A percentile compares a stretch with the other conserved stretches of the same genome.
phyloP scores from a whole-genome alignment of 2,329 filamentous ascomycete genomes.

The Beauveria varroae region DNA sequence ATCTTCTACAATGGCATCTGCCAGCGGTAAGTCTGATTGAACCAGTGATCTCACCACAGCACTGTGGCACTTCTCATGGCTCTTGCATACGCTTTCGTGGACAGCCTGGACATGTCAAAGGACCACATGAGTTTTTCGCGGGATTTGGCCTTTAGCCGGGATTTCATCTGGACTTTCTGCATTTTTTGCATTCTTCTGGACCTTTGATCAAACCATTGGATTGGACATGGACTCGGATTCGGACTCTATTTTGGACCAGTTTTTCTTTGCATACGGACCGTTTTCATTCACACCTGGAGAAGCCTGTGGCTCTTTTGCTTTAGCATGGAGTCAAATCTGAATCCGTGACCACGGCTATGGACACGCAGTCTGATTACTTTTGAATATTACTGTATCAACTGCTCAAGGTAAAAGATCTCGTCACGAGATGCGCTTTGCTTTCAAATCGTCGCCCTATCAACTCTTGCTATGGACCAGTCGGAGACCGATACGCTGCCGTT shows the following conservation, averaged over 20 bases:
- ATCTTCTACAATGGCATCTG: conserved; percentile 16
- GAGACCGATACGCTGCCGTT: neutral
- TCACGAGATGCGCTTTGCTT: neutral
- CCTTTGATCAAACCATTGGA: neutral
- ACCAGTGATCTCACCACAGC: neutral
- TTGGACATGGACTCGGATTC: conserved; percentile 3
- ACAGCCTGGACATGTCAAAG: neutral
- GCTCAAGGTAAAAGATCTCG: conserved; percentile 4
- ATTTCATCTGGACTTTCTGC: neutral
- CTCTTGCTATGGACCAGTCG: neutral
- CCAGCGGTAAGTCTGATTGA: conserved; percentile 26
- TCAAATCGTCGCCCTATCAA: neutral
- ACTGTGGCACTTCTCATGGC: neutral
- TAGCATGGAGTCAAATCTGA: neutral
- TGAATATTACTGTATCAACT: conserved; percentile 11
- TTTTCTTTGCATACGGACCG: neutral
- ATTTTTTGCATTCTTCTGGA: neutral
- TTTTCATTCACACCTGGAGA: neutral
- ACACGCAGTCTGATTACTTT: conserved; percentile 8
- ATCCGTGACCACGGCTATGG: neutral
- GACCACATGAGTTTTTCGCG: neutral
- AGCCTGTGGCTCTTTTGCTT: neutral
- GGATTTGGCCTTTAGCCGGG: neutral
- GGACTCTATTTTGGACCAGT: neutral
- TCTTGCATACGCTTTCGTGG: neutral